Conservation (phyloP, 768 basidiomycete genomes). For the Rhizopogon salebrosus region DNA sequence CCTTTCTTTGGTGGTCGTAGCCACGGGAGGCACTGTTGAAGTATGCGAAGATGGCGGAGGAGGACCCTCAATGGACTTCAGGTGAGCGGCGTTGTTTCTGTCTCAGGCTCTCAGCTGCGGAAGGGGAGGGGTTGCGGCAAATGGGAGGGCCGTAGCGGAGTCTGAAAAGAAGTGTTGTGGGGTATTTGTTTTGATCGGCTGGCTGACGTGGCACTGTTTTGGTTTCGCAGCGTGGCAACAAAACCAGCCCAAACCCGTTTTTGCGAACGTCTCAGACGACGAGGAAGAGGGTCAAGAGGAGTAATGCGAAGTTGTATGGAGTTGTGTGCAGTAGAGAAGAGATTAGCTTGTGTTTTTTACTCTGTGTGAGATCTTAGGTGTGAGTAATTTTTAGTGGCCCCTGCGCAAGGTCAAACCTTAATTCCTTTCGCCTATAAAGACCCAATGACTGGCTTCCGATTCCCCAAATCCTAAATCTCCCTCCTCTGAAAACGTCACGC, state of each 20-base stretch:
- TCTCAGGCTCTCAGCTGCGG: conserved; percentile 21
- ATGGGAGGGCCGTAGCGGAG: conserved; percentile 25
- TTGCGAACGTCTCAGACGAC: conserved; percentile 54
- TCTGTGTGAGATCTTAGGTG: conserved; percentile 21
- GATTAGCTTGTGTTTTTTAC: conserved; percentile 4
- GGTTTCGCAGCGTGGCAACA: conserved; percentile 74
- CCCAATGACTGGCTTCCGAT: conserved; percentile 61
- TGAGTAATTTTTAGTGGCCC: conserved; percentile 49
- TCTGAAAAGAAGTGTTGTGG: conserved; percentile 22
- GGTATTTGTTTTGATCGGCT: conserved; percentile 27
- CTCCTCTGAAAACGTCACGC: conserved; percentile 47
- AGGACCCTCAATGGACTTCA: conserved; percentile 79
- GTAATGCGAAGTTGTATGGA: conserved; percentile 20
- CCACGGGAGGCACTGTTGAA: conserved; percentile 95
- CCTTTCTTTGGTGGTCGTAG: conserved; percentile 40
- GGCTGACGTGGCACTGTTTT: conserved; percentile 55
- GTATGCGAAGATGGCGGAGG: conserved; percentile 74
- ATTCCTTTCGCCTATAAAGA: conserved; percentile 78
- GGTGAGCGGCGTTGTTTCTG: conserved; percentile 48
- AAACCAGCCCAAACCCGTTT: conserved; percentile 86
- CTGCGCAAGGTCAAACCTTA: conserved; percentile 84
- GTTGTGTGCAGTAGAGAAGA: background rate
- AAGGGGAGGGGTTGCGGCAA: conserved; percentile 10
- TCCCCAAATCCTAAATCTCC: conserved; percentile 63
- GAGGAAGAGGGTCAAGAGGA: conserved; percentile 54